Base-by-base conservation (phyloP, 2,329 filamentous ascomycete species). In the Penicillium hordei region DNA sequence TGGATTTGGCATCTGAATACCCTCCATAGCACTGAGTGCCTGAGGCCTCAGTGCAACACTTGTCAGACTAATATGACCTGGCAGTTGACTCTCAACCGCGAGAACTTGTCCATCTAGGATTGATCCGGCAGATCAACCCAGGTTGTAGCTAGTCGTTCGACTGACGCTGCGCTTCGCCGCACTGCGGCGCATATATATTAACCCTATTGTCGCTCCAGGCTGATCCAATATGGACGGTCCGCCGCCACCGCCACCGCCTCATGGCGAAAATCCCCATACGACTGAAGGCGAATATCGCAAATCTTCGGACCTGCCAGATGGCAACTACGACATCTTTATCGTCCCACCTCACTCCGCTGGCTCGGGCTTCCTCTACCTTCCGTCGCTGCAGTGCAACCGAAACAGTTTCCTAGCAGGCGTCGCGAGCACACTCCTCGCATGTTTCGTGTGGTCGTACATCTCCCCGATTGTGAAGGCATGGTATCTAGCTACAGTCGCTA, bases 271-370 rank as follows among this genome's bases (percentile, higher is more conserved):
- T 65, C 89, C 91, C 49, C 88, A 88, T 73, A 85, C 84, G 21
- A 82, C 85, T 51, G 82, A 85, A 38, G 79, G 81, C 27, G 72
- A 74, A 60, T 77, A 78, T 57, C 74, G 75, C 56, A 77, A 73
- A 60, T 67, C 73, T 7, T 75, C 75, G 51, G 89, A 89, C 56
- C 80, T 97, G 48, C 93, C 93, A 3, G 83, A 89, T 1, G 93
- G 93, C 55, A 95, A 94, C 72, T 97, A 96, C 76, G 93, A 97
- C 79, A 96, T 97, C 72, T 97, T 97, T 79, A 89, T 97, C 73
- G 93, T 97, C 69, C 93, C 93, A 8, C 91, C 93, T 46, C 92
- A 96, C 75, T 93, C 92, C 12, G 84, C 93, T 7, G 93, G 93
- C 52, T 86, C 87, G 0, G 93, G 93, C 34, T 97, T 97, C 75